Base-by-base conservation (phyloP, 257 asterid species). In the Solanum megistacrolobum region DNA sequence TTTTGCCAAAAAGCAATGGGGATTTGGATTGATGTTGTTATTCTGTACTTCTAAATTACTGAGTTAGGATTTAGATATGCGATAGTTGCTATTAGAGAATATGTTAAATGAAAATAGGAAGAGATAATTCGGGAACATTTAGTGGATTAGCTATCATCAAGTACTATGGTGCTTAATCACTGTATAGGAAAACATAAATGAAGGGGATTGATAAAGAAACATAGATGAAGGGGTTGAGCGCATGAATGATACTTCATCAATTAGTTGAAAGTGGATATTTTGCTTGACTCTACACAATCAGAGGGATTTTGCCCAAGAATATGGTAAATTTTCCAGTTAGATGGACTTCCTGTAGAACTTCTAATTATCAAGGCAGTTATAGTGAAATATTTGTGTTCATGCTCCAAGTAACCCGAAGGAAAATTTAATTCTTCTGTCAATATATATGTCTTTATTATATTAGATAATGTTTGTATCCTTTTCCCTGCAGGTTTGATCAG, bases 401-500 rank as follows among this genome's bases (percentile, higher is more conserved):
- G 85, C 85, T 81, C 41, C 11, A 46, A 81, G 39, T 81, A 46
- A 16, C 11, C 41, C 8, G 20, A 29, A 81, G 68, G 68, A 29
- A 81, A 46, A 18, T 31, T 29, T 2, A 82, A 29, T 48, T 82
- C 69, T 48, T 82, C 20, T 4, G 11, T 27, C 68, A 20, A 31
- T 48, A 9, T 29, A 29, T 14, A 79, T 43, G 5, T 46, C 85
- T 8, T 43, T 81, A 79, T 79, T 81, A 7, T 81, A 29, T 81
- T 18, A 81, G 69, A 48, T 81, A 81, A 81, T 81, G 48, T 29
- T 46, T 16, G 68, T 31, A 18, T 10, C 86, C 87, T 34, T 74
- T 82, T 84, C 39, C 29, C 83, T 29, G 83, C 94, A 96, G 99
- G 90, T 97, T 97, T 85, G 99, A 97, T 91, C 93, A 93, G 87